Evolutionary conservation across 495 filamentous ascomycete genomes (phyloP).

Genomic region (Neurospora cerealis): DNA sequence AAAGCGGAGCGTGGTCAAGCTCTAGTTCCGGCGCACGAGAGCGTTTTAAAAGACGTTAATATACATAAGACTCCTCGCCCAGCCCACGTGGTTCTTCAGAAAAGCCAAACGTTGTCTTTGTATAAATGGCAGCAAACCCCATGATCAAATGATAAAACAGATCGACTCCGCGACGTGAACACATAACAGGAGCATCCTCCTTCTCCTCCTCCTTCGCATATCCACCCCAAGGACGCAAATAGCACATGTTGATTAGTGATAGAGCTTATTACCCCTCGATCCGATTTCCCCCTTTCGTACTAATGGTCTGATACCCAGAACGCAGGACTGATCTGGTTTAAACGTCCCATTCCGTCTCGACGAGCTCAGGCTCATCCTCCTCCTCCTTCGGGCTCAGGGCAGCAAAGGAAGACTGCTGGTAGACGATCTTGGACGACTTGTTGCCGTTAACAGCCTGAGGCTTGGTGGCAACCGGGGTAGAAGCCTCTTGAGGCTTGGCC

Average conservation of each 20-base stretch:
- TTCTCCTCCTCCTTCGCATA: background rate
- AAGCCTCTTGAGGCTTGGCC: constrained; percentile 4
- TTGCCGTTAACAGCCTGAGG: constrained; percentile 12
- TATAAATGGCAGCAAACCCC: background rate
- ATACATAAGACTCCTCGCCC: constrained; percentile 20
- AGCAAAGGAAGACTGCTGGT: constrained; percentile 38
- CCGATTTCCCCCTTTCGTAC: background rate
- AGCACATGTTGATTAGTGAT: background rate
- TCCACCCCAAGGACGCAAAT: background rate
- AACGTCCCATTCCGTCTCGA: constrained; percentile 41
- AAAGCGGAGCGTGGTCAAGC: background rate
- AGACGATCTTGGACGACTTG: constrained; percentile 22
- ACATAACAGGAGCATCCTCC: background rate
- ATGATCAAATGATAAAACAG: background rate
- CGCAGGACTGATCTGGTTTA: constrained; percentile 10
- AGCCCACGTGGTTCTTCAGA: constrained; percentile 1
- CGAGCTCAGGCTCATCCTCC: constrained; percentile 21
- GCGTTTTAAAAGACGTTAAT: constrained; percentile 5
- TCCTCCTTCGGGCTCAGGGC: constrained; percentile 32
- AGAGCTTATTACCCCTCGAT: background rate
- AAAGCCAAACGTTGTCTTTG: background rate
- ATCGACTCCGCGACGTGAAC: background rate
- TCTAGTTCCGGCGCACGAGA: background rate
- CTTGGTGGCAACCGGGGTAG: constrained; percentile 13
- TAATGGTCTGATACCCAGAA: background rate